Conservation (phyloP, 768 basidiomycete species). For the Paxillus rubicundulus region DNA sequence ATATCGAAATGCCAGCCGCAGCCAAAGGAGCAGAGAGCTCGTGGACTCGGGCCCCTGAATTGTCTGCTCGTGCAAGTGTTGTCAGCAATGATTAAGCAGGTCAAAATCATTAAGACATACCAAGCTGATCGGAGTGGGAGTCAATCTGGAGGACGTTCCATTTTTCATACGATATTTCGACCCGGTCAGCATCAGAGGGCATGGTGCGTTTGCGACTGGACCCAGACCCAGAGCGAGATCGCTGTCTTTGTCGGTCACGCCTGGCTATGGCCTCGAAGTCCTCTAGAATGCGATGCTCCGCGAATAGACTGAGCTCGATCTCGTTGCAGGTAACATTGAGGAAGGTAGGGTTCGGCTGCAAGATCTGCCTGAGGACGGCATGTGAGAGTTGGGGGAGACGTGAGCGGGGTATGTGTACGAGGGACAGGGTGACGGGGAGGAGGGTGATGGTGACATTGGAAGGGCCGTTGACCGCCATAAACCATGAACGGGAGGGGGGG, state of each 20-base stretch:
- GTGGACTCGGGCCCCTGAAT: conserved; percentile 68
- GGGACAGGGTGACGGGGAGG: conserved; percentile 67
- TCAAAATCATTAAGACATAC: conserved; percentile 35
- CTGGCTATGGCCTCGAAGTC: conserved; percentile 64
- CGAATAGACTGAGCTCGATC: conserved; percentile 75
- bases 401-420: conserved; percentile 73
- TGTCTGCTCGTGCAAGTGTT: conserved; percentile 40
- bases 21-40: conserved; percentile 77
- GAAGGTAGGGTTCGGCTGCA: conserved; percentile 64
- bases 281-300: conserved; percentile 51
- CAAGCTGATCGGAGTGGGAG: conserved; percentile 69
- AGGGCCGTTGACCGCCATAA: conserved; percentile 24
- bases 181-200: conserved; percentile 39
- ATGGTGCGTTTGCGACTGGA: conserved; percentile 22
- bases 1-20: conserved; percentile 73
- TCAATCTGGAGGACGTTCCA: conserved; percentile 84
- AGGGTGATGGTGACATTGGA: conserved; percentile 60
- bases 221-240: conserved; percentile 41
- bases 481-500: conserved; percentile 7
- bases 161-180: conserved; percentile 69
- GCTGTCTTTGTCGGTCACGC: conserved; percentile 49
- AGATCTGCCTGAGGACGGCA: conserved; percentile 65
- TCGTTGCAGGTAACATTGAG: conserved; percentile 77
- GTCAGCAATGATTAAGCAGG: conserved; percentile 4
- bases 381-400: conserved; percentile 57